Conservation (phyloP, 2,329 filamentous ascomycete species). For the Pseudocercospora crystallina region DNA sequence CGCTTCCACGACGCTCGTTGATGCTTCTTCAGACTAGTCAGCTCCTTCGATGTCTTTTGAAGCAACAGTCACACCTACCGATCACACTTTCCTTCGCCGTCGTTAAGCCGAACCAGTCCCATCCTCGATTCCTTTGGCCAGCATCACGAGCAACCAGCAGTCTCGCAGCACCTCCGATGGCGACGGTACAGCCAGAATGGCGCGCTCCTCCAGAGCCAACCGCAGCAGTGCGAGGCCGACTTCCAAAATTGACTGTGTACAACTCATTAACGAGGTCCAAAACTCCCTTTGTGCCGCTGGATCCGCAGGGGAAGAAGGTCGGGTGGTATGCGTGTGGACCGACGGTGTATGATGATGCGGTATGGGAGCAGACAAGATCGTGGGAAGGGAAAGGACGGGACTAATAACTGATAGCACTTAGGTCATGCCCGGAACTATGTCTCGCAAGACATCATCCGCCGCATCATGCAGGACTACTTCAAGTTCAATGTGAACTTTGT, state of each 20-base stretch:
- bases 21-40: too few species aligned
- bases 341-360: slow-evolving; percentile 72
- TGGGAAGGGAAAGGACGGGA: slow-evolving; percentile 3
- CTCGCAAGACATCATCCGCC: slow-evolving; percentile 81
- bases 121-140: too few species aligned
- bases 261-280: slow-evolving; percentile 77
- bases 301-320: slow-evolving; percentile 65
- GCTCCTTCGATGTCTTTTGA: too few species aligned
- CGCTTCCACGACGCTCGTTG: too few species aligned
- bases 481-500: slow-evolving; percentile 80
- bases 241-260: slow-evolving; percentile 69
- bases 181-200: slow-evolving; percentile 33
- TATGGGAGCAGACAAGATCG: slow-evolving; percentile 14
- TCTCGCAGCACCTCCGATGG: slow-evolving; percentile 11
- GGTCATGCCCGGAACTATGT: slow-evolving; percentile 90
- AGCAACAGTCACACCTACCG: too few species aligned
- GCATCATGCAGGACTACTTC: slow-evolving; percentile 81
- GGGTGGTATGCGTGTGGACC: slow-evolving; percentile 90
- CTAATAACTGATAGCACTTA: slow-evolving; percentile 52
- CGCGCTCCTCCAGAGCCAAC: slow-evolving; percentile 36
- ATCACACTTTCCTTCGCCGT: too few species aligned
- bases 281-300: slow-evolving; percentile 71
- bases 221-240: slow-evolving; percentile 28
- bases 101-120: too few species aligned
- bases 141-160: too few species aligned